Conservation (phyloP, 2,329 filamentous ascomycete genomes). For the Fusarium hainanense region DNA sequence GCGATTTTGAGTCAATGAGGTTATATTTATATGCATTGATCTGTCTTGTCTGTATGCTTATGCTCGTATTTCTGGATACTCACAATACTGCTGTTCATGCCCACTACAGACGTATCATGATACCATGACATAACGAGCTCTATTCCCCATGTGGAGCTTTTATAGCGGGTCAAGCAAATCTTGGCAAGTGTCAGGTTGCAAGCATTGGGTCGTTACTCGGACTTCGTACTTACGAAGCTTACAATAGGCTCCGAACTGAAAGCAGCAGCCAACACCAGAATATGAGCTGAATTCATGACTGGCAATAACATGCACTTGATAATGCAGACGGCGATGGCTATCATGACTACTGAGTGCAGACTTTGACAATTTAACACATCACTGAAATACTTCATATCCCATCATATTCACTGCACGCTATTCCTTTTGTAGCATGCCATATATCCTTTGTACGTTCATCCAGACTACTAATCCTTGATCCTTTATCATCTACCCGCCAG, state of each 20-base stretch:
- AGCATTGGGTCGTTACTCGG: constrained; percentile 17
- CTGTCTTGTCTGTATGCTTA: accelerated
- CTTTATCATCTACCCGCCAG: constrained; percentile 13
- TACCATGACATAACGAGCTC: constrained; percentile 15
- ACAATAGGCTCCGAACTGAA: constrained; percentile 7
- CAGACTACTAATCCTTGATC: constrained; percentile 12
- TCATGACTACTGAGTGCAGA: not conserved
- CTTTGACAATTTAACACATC: not conserved
- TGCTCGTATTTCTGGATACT: accelerated
- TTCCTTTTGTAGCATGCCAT: constrained; percentile 12
- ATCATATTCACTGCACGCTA: constrained; percentile 9
- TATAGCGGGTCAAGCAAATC: constrained; percentile 17
- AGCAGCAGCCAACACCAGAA: not conserved
- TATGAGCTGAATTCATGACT: no score
- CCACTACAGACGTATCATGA: constrained; percentile 19
- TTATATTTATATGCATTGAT: not conserved
- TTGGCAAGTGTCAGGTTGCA: constrained; percentile 24
- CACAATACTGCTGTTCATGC: not conserved
- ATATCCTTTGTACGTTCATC: constrained; percentile 13
- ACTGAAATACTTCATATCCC: not conserved
- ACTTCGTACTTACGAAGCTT: constrained; percentile 28
- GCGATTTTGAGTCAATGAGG: not conserved
- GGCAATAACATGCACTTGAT: no score
- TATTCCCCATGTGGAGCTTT: constrained; percentile 20
- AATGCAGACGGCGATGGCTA: not conserved